phyloP scores from a whole-genome alignment of 306 rosid genomes.

The Acacia crassicarpa region DNA sequence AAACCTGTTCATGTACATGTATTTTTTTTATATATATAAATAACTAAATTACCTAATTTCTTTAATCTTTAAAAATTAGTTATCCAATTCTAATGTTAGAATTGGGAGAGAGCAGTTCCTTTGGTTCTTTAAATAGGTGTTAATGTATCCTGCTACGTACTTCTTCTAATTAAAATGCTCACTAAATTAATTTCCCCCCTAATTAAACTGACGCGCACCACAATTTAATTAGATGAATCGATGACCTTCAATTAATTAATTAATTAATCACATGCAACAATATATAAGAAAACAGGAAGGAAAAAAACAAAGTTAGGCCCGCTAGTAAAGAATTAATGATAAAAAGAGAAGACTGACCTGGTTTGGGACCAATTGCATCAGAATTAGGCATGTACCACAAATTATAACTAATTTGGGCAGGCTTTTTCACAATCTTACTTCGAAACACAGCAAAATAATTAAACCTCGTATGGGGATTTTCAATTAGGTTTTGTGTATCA shows the following conservation, averaged over 20 bases:
- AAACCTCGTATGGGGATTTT: neutral
- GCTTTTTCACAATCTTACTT: neutral
- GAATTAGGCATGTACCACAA: slow-evolving; percentile 22
- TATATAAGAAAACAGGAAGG: neutral
- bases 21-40: too few species aligned
- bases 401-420: slow-evolving; percentile 18
- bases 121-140: too few species aligned
- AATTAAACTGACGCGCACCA: neutral
- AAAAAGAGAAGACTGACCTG: neutral
- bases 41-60: too few species aligned
- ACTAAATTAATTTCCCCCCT: too few species aligned
- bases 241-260: neutral
- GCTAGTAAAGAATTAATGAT: neutral
- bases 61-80: too few species aligned
- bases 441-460: slow-evolving; percentile 9
- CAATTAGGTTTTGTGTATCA: neutral
- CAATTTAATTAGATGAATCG: neutral
- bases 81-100: too few species aligned
- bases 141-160: neutral
- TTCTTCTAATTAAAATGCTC: neutral
- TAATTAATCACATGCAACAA: neutral
- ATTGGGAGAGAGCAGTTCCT: too few species aligned
- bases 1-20: too few species aligned
- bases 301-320: neutral
- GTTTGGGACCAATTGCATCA: slow-evolving; percentile 9